A percentile compares a stretch with the other conserved stretches of the same genome.
phyloP scores from a whole-genome alignment of 2,329 filamentous ascomycete genomes.

The Mycogone perniciosa region DNA sequence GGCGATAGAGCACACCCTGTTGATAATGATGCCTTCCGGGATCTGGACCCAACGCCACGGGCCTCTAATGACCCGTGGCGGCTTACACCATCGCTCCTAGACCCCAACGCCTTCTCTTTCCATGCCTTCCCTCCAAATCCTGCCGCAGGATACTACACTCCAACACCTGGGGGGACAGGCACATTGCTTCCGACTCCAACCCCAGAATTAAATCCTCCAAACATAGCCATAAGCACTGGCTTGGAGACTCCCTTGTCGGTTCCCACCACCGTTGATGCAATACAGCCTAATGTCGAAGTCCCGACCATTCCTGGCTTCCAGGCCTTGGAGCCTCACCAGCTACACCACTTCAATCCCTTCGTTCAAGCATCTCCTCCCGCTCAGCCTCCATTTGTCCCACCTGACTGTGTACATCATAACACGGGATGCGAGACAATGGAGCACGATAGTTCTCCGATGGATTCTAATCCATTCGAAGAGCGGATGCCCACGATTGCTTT shows the following conservation, averaged over 20 bases:
- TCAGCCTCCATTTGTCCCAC: slow-evolving; percentile 62
- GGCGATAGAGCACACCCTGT: slow-evolving; percentile 18
- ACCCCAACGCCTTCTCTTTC: slow-evolving; percentile 79
- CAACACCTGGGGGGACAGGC: slow-evolving; percentile 74
- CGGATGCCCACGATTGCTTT: slow-evolving; percentile 52
- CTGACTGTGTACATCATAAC: slow-evolving; percentile 74
- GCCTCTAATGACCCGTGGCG: slow-evolving; percentile 76
- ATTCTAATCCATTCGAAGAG: slow-evolving; percentile 45
- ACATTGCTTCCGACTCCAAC: slow-evolving; percentile 77
- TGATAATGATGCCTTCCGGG: slow-evolving; percentile 42
- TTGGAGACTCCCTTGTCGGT: slow-evolving; percentile 77
- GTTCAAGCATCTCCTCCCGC: slow-evolving; percentile 53
- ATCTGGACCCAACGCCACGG: slow-evolving; percentile 77
- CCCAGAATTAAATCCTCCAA: slow-evolving; percentile 64
- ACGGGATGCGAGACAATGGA: slow-evolving; percentile 75
- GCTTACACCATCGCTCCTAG: slow-evolving; percentile 83
- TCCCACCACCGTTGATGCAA: slow-evolving; percentile 58
- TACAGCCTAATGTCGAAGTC: slow-evolving; percentile 53
- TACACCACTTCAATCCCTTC: slow-evolving; percentile 67
- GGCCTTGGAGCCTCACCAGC: slow-evolving; percentile 52
- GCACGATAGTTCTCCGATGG: slow-evolving; percentile 64
- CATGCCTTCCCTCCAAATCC: slow-evolving; percentile 66
- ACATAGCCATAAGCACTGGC: not conserved
- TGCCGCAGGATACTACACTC: slow-evolving; percentile 77
- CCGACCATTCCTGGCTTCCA: slow-evolving; percentile 66